Evolutionary conservation across 441 rosid species (phyloP).

Genomic region (Gossypium davidsonii): DNA sequence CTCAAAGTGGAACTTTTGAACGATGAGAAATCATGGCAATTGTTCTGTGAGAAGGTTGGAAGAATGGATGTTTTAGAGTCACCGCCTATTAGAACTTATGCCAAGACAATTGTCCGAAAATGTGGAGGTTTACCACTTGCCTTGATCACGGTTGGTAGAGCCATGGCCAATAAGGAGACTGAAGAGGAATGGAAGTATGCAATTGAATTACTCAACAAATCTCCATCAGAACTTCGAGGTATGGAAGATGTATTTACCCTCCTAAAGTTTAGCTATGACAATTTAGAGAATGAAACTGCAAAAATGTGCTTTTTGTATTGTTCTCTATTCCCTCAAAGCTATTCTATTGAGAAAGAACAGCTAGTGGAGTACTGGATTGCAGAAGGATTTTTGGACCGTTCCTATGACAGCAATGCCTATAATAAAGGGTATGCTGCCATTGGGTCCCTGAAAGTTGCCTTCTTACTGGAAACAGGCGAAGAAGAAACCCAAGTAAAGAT

Average conservation of each 20-base stretch:
- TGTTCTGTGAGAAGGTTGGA: slow-evolving; percentile 34
- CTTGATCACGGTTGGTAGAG: slow-evolving; percentile 39
- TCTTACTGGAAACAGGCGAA: slow-evolving; percentile 39
- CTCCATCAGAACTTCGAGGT: slow-evolving; percentile 25
- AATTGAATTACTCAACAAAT: slow-evolving; percentile 19
- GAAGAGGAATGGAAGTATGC: slow-evolving; percentile 50
- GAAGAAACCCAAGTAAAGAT: slow-evolving; percentile 43
- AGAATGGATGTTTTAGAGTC: slow-evolving; percentile 23
- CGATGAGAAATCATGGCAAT: slow-evolving; percentile 36
- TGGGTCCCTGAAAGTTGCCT: slow-evolving; percentile 38
- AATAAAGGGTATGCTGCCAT: slow-evolving; percentile 35
- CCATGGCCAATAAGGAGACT: slow-evolving; percentile 47
- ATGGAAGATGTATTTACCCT: slow-evolving; percentile 38
- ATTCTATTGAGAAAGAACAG: slow-evolving; percentile 41
- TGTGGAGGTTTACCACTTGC: slow-evolving; percentile 57
- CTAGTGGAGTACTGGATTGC: slow-evolving; percentile 49
- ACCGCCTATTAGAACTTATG: slow-evolving; percentile 21
- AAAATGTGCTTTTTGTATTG: slow-evolving; percentile 48
- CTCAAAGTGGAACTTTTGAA: slow-evolving; percentile 37
- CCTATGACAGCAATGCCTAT: slow-evolving; percentile 22
- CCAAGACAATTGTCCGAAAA: slow-evolving; percentile 38
- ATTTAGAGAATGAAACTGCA: slow-evolving; percentile 33
- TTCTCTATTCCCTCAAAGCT: slow-evolving; percentile 41
- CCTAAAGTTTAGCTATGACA: slow-evolving; percentile 43
- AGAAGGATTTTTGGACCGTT: slow-evolving; percentile 35